Evolutionary conservation across 1,139 yeast genomes (phyloP).

Genomic region (Hyphopichia buzzinii): DNA sequence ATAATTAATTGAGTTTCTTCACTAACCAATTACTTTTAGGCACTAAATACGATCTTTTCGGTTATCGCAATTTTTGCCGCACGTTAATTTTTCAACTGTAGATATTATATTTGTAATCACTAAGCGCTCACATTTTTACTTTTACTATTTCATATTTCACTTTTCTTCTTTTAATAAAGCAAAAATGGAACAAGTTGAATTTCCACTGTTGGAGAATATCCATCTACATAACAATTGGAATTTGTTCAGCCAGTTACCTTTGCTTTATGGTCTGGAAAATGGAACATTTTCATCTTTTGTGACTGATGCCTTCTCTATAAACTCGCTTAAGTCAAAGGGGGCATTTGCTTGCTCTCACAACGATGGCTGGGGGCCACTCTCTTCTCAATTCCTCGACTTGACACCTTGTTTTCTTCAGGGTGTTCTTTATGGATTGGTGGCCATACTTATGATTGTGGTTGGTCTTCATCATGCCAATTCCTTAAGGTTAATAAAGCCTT

Average conservation of each 20-base stretch:
- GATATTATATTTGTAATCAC: no score
- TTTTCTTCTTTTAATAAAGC: no score
- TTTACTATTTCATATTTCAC: no score
- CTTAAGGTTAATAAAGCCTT: conserved; percentile 30
- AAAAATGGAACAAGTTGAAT: conserved; percentile 12
- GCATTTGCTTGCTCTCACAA: conserved; percentile 13
- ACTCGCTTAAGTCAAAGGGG: conserved; percentile 1
- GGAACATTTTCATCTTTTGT: background rate
- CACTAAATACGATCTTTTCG: no score
- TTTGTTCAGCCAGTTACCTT: conserved; percentile 6
- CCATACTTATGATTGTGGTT: conserved; percentile 50
- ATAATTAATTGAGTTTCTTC: no score
- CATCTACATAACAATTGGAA: conserved; percentile 9
- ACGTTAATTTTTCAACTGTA: no score
- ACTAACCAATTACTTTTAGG: no score
- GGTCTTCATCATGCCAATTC: conserved; percentile 48
- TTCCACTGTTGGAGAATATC: conserved; percentile 4
- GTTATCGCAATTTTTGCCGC: no score
- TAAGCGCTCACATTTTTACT: no score
- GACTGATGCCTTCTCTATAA: background rate
- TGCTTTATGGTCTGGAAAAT: background rate
- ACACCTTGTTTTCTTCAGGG: conserved; percentile 87
- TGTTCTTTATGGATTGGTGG: conserved; percentile 49
- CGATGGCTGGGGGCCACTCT: conserved; percentile 78
- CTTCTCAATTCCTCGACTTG: conserved; percentile 59